Base-by-base conservation (phyloP, 176 grass and related monocot genomes). In the Pontederia paniculata region DNA sequence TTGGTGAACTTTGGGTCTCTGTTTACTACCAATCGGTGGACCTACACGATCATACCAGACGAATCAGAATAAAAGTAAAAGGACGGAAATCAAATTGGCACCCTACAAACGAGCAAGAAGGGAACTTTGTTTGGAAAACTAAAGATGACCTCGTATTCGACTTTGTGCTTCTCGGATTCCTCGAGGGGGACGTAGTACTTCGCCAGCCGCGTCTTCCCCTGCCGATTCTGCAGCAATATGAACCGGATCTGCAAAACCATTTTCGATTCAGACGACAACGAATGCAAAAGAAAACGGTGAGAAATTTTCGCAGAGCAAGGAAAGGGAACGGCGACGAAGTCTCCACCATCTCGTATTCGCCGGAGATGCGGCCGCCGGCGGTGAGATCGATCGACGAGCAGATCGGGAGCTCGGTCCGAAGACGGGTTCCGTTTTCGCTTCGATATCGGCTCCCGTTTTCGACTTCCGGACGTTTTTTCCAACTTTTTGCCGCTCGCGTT, bases 161-260 rank as follows among this genome's bases (percentile, higher is more conserved):
- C 87, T 80, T 98, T 98, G 76, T 93, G 94, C 87, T 98, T 98
- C 94, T 98, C 94, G 3, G 94, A 98, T 28, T 98, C 94, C 68
- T 98, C 94, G 44, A 98, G 78, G 21, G 94, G 87, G 31, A 98
- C 80, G 54, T 98, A 98, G 72, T 98, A 98, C 78, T 93, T 98
- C 54, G 80, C 94, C 60, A 98, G 70, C 23, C 94, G 87, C 70
- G 94, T 98, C 80, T 98, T 98, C 58, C 87, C 94, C 79, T 98
- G 94, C 51, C 94, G 83, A 53, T 98, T 98, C 75, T 98, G 94
- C 57, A 98, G 73, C 66, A 98, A 66, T 42, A 98, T 82, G 78
- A 98, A 98, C 58, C 94, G 94, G 83, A 98, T 88, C 83, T 95
- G 81, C 71, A 31, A 31, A 31, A 31, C 25, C 25, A 31, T 31